phyloP scores from a whole-genome alignment of 1,139 yeast genomes.

The Hansenula lynferdii region DNA sequence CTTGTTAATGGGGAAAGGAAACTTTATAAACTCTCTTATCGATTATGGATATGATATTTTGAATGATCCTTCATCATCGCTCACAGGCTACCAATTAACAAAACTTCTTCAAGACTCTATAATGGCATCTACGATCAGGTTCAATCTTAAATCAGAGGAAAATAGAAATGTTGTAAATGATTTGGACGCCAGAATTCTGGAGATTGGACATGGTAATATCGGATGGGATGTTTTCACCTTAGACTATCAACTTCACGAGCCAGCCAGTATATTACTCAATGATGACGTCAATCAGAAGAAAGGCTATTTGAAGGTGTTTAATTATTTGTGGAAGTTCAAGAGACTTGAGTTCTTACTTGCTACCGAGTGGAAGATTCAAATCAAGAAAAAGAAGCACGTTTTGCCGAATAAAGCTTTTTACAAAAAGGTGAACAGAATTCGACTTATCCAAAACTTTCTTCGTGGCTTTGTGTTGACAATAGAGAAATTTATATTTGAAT shows the following conservation, averaged over 20 bases:
- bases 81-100: constrained; percentile 65
- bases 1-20: constrained; percentile 69
- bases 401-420: constrained; percentile 24
- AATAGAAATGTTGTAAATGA: constrained; percentile 40
- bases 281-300: constrained; percentile 37
- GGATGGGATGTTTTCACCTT: constrained; percentile 95
- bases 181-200: constrained; percentile 79
- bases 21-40: constrained; percentile 66
- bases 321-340: constrained; percentile 77
- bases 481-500: constrained; percentile 39
- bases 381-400: constrained; percentile 22
- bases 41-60: constrained; percentile 50
- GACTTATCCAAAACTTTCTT: constrained; percentile 42
- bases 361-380: constrained; percentile 36
- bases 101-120: constrained; percentile 64
- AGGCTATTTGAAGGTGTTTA: constrained; percentile 77
- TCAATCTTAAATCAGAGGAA: constrained; percentile 26
- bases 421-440: constrained; percentile 35
- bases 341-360: constrained; percentile 53
- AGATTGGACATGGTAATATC: constrained; percentile 59
- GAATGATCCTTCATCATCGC: constrained; percentile 53
- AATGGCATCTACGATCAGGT: constrained; percentile 53
- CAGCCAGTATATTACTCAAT: constrained; percentile 39
- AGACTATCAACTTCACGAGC: constrained; percentile 68
- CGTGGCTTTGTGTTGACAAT: constrained; percentile 40